Base-by-base conservation (phyloP, 495 filamentous ascomycete genomes). In the Hypoxylon subgilvum region DNA sequence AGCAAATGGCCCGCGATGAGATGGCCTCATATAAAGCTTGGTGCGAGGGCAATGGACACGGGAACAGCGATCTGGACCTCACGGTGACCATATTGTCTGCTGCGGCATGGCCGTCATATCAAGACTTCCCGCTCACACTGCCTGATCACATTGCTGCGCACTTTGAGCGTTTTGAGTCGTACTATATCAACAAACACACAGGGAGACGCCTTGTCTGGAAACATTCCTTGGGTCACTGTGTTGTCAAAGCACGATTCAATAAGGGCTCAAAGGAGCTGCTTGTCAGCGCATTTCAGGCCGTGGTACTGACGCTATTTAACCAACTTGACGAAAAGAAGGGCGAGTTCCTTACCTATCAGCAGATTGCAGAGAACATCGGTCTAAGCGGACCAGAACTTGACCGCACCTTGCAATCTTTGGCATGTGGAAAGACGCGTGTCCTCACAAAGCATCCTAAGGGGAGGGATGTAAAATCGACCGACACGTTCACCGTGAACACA, bases 241-340 rank as follows among this genome's bases (percentile, higher is more conserved):
- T 95, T 59, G 72, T 99, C 19, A 85, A 80, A 39, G 91, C 92
- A 2, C 72, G 74, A 5, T 97, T 97, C 64, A 79, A 83, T 17
- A 88, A 85, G 54, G 89, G 89, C 0, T 72, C 81, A 4, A 97
- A 96, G 69, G 91, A 97, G 51, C 76, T 99, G 12, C 83, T 91
- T 0, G 89, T 97, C 60, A 89, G 86, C 49, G 89, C 86, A 2
- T 93, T 91, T 75, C 94, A 99, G 70, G 93, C 94, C 2, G 85
- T 96, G 47, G 89, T 97, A 1, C 77, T 99, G 14, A 78, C 96
- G 8, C 81, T 95, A n/a, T 99, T 99, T 79, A 97, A 97, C 65
- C 83, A 86, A 16, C 65, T 88, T 19, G 74, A 79, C 3, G 78
- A 75, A 27, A 79, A 80, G 23, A 70, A 47, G 13, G 67, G 65